Base-by-base conservation (phyloP, 805 yeast species). In the Ogataea neopini region DNA sequence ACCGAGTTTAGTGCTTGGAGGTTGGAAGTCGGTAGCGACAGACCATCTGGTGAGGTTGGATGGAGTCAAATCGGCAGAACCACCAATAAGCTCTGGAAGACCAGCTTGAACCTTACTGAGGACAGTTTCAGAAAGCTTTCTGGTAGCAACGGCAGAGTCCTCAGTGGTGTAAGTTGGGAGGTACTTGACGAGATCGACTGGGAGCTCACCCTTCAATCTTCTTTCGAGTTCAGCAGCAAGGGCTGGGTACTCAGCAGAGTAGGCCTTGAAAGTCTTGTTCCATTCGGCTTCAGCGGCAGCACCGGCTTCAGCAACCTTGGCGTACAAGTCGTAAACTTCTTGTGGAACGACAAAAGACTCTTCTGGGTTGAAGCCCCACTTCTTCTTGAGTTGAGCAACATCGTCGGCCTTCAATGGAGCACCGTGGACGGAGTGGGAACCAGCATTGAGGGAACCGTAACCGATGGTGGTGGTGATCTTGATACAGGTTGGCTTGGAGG, bases 41-140 rank as follows among this genome's bases (percentile, higher is more conserved):
- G 79, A 69, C 78, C 92, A 81, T 79, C 94, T 83, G 65, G 98
- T 91, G 76, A 89, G 80, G 81, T 92, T 94, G 48, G 98, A 92
- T 59, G 96, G 95, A 49, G 98, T 92, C 75, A 92, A 81, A 74
- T 92, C 99, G 50, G 99, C 99, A 58, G 98, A 91, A 66, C 99
- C 99, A 75, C 97, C 97, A 65, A 92, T 74, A 55, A 92, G 74
- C 77, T 90, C 97, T 47, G 98, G 98, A 45, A 92, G 57, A 39
- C 59, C 79, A 22, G 76, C 77, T 61, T 77, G 76, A 60, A 92
- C 70, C 55, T 74, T 71, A 59, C 78, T 75, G 62, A 92, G 74
- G 34, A 84, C 88, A 58, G 76, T 76, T 78, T 92, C 97, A 44
- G 96, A 86, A 64, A 90, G 77, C 79, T 92, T 92, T 81, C 99